Evolutionary conservation across 257 asterid species (phyloP), one percentile per base, ranked within the genome.

Genomic region (Nicotiana knightiana): DNA sequence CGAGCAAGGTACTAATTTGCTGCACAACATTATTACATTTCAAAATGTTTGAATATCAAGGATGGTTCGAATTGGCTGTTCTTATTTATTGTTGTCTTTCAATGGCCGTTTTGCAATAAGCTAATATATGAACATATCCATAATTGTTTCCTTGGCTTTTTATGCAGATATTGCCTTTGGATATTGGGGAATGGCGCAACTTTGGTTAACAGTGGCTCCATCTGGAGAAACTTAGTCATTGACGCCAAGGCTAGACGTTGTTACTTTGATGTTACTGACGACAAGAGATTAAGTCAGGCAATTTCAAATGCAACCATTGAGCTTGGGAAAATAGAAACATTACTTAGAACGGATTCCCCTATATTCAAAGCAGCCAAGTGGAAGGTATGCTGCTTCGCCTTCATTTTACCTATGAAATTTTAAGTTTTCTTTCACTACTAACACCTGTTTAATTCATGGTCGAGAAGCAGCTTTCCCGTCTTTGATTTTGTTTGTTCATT

Each of bases 111-210:
- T 3, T 62, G 55, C 3, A 53, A 85, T 84, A 81, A 83, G 6
- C 33, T 37, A 7, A 43, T 39, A 5, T 30, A 32, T 9, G 18
- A 17, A 6, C 15, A 18, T 71, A 61, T 43, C 1, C 37, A 26
- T 48, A 12, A 2, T 62, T 76, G 5, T 76, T 28, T 57, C 37
- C 0, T 26, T 33, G 51, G 79, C 17, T 71, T 1, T 53, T 61
- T 81, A 1, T 71, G 33, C 61, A 94, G 98, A 85, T 80, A 88
- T 64, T 89, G 97, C 61, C 88, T 93, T 10, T 93, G 97, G 97
- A 84, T 94, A 81, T 21, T 94, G 66, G 97, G 98, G 67, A 84
- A 88, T 26, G 88, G 89, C 15, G 77, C 91, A 17, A 93, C 98
- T 0, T 84, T 93, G 78, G 53, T 85, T 21, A 90, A 91, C 33